These are phyloP conservation scores for Solanum commersonii DNA, from an alignment of 257 asterid genomes.

Conservation along the genomic window DNA sequence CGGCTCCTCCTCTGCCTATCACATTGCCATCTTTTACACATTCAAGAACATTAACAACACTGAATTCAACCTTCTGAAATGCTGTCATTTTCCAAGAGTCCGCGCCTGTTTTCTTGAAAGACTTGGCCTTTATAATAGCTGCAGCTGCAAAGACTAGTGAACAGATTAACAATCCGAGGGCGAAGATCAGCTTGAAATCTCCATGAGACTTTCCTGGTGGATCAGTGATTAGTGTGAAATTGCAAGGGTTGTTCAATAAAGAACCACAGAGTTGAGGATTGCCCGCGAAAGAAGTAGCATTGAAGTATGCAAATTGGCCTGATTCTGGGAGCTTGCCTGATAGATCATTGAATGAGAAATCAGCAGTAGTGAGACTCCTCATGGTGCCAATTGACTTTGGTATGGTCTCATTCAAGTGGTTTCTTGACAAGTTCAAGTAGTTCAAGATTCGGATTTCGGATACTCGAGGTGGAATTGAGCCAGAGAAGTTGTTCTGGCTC, in stretches of 20 bases:
- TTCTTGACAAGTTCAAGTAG: constrained; percentile 73
- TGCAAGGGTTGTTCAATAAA: constrained; percentile 59
- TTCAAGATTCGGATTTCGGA: constrained; percentile 57
- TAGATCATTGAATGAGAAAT: constrained; percentile 80
- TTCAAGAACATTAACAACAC: constrained; percentile 61
- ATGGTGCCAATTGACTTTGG: constrained; percentile 55
- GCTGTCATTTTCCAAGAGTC: constrained; percentile 75
- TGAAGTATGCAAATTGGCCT: constrained; percentile 77
- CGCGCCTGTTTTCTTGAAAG: constrained; percentile 51
- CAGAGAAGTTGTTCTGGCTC: constrained; percentile 67
- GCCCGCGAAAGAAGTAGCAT: constrained; percentile 60
- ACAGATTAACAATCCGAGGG: constrained; percentile 63
- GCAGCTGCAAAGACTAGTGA: constrained; percentile 61
- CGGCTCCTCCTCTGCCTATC: constrained; percentile 94
- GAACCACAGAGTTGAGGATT: constrained; percentile 79
- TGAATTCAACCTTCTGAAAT: constrained; percentile 72
- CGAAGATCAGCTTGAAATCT: constrained; percentile 66
- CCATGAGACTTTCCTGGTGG: constrained; percentile 28
- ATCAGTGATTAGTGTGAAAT: constrained; percentile 6
- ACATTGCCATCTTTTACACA: constrained; percentile 86
- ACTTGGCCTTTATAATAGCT: constrained; percentile 67
- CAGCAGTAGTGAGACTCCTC: constrained; percentile 90
- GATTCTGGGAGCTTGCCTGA: constrained; percentile 77
- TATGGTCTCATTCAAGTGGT: constrained; percentile 49
- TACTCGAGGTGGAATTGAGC: constrained; percentile 56